These are phyloP conservation scores for Fusarium sororula DNA, from an alignment of 2,329 filamentous ascomycete genomes.

Conservation along the genomic window DNA sequence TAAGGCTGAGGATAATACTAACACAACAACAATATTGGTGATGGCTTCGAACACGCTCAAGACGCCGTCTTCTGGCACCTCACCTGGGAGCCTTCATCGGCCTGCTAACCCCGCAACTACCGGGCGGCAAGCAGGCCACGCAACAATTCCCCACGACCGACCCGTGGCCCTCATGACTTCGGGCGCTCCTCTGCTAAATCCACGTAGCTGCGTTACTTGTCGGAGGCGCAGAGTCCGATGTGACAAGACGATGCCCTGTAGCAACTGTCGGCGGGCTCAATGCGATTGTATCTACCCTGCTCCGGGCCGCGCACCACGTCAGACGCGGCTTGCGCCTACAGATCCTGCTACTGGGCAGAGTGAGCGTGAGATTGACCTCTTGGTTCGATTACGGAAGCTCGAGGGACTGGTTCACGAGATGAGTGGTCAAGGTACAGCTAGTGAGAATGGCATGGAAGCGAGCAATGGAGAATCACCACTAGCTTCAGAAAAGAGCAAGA, in stretches of 20 bases:
- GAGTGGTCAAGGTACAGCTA: slow-evolving; percentile 58
- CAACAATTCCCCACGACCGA: slow-evolving; percentile 29
- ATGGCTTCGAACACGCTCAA: slow-evolving; percentile 25
- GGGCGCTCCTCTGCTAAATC: slow-evolving; percentile 50
- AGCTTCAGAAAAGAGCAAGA: neutral
- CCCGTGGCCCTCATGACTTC: slow-evolving; percentile 36
- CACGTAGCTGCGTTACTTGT: slow-evolving; percentile 59
- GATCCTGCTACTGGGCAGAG: slow-evolving; percentile 56
- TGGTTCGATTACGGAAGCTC: slow-evolving; percentile 75
- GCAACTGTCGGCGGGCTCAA: slow-evolving; percentile 59
- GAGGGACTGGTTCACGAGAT: slow-evolving; percentile 78
- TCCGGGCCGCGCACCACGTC: slow-evolving; percentile 74
- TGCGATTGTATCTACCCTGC: slow-evolving; percentile 79
- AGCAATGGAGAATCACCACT: neutral
- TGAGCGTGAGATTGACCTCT: slow-evolving; percentile 71
- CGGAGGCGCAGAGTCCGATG: slow-evolving; percentile 74
- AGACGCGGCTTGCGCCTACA: slow-evolving; percentile 61
- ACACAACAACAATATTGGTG: neutral
- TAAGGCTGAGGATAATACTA: neutral
- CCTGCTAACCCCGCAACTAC: slow-evolving; percentile 4
- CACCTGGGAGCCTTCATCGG: neutral
- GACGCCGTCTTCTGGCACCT: slow-evolving; percentile 20
- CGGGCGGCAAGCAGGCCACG: slow-evolving; percentile 11
- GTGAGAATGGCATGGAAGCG: neutral
- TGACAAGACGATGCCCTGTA: slow-evolving; percentile 78